phyloP scores from a whole-genome alignment of 2,329 filamentous ascomycete species.

The Aureobasidium sp. region DNA sequence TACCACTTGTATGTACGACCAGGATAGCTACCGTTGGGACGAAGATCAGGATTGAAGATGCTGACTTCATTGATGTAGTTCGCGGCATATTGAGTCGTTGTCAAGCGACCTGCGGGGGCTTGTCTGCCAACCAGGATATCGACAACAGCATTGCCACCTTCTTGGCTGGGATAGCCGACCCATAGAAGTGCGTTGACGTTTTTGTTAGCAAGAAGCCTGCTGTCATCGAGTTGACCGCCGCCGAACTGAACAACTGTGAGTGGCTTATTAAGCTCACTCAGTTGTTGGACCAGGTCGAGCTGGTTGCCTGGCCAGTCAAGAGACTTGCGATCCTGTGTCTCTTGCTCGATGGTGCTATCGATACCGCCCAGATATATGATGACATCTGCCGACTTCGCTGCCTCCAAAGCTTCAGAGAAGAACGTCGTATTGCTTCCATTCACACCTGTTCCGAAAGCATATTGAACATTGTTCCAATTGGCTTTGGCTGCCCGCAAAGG shows the following conservation, averaged over 20 bases:
- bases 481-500: slow-evolving; percentile 47
- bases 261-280: slow-evolving; percentile 43
- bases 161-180: slow-evolving; percentile 55
- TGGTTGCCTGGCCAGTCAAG: slow-evolving; percentile 49
- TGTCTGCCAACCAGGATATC: slow-evolving; percentile 46
- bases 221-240: slow-evolving; percentile 48
- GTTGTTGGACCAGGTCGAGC: slow-evolving; percentile 44
- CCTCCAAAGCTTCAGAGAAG: slow-evolving; percentile 24
- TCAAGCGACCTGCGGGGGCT: slow-evolving; percentile 48
- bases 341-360: slow-evolving; percentile 46
- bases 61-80: slow-evolving; percentile 44
- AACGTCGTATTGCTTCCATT: slow-evolving; percentile 29
- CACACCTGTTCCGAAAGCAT: slow-evolving; percentile 34
- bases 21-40: slow-evolving; percentile 40
- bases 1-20: slow-evolving; percentile 57
- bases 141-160: slow-evolving; percentile 50
- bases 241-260: slow-evolving; percentile 47
- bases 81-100: slow-evolving; percentile 51
- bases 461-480: slow-evolving; percentile 42
- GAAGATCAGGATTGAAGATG: slow-evolving; percentile 51
- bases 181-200: slow-evolving; percentile 49
- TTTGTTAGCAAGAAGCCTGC: slow-evolving; percentile 40
- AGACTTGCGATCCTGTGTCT: slow-evolving; percentile 46
- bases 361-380: slow-evolving; percentile 53
- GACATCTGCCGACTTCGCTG: slow-evolving; percentile 42